Evolutionary conservation across 1,139 yeast genomes (phyloP).

Genomic region (Magnusiomyces tetraspermus): DNA sequence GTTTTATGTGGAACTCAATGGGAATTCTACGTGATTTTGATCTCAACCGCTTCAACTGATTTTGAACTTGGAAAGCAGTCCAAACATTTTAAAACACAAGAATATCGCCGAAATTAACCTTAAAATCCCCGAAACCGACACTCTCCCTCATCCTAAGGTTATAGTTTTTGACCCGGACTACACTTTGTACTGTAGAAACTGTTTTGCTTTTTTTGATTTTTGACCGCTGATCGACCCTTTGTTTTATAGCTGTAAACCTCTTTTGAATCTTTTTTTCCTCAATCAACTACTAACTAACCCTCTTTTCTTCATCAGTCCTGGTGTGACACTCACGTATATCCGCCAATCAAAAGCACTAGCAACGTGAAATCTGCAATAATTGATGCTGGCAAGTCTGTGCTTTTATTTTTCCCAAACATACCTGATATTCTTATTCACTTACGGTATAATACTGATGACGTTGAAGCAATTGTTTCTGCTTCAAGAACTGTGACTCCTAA

Average conservation of each 20-base stretch:
- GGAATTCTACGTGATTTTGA: background rate
- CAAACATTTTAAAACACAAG: too few relatives aligned
- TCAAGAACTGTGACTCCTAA: slow-evolving; percentile 58
- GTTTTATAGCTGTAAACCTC: background rate
- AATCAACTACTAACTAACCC: too few relatives aligned
- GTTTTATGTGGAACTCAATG: too few relatives aligned
- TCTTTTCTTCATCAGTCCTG: slow-evolving; percentile 36
- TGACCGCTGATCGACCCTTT: too few relatives aligned
- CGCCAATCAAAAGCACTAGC: slow-evolving; percentile 38
- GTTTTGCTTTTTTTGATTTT: too few relatives aligned
- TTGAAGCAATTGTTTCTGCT: slow-evolving; percentile 47
- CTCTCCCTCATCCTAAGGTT: slow-evolving; percentile 38
- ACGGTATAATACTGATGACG: slow-evolving; percentile 36
- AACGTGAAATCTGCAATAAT: slow-evolving; percentile 26
- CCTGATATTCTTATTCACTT: slow-evolving; percentile 39
- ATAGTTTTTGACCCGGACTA: slow-evolving; percentile 70
- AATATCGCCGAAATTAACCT: too few relatives aligned
- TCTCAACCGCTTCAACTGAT: background rate
- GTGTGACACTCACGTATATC: slow-evolving; percentile 58
- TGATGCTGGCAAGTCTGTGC: slow-evolving; percentile 42
- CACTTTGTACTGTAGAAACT: slow-evolving; percentile 75
- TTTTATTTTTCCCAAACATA: slow-evolving; percentile 53
- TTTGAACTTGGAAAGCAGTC: too few relatives aligned
- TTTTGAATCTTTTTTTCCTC: too few relatives aligned
- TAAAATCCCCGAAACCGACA: background rate